Evolutionary conservation across 306 rosid species (phyloP), one percentile per base, ranked within the genome.

Genomic region (Vicia faba): DNA sequence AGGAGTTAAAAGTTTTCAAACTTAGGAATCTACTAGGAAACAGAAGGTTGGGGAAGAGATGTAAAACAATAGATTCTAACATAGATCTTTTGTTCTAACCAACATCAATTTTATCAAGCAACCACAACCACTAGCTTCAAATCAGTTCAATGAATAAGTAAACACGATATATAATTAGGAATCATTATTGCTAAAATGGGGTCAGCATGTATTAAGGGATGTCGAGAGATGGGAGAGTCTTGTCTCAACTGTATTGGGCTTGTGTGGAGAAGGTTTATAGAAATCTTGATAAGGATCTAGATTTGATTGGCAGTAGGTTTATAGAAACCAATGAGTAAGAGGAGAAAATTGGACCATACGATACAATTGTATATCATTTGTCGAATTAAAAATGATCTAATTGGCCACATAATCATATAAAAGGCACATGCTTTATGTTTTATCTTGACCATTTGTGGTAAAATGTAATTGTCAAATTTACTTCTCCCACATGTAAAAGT

Each of bases 351-450:
- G 4, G 14, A 51, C 58, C 29, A 20, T 53, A 11, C 33, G 23
- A 53, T 53, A 5, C 59, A 23, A 4, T 8, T 44, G 18, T 44
- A n/a, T 44, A 44, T 43, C 50, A n/a, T 13, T 44, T 2, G 45
- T 10, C 14, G 13, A 11, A 11, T 11, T 40, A 40, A 11, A 40
- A 40, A 13, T 11, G 3, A 11, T 40, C 13, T 40, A 3, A 40
- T 11, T 4, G 45, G 45, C 11, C 45, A 11, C 45, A 40, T 18
- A 7, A 49, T 19, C 28, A 18, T 18, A 49, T 51, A 20, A 51
- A 51, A 51, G 58, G 11, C 33, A 51, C 58, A 51, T 51, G 31
- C 14, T 51, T 40, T 11, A 10, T 51, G 33, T 51, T 51, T 51
- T 51, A 51, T 51, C 58, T 51, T 51, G n/a, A 20, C 33, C 13